A percentile compares a stretch with the other conserved stretches of the same genome.
Evolutionary conservation across 2,329 filamentous ascomycete genomes (phyloP).

Genomic region (Pseudogymnoascus sp.): DNA sequence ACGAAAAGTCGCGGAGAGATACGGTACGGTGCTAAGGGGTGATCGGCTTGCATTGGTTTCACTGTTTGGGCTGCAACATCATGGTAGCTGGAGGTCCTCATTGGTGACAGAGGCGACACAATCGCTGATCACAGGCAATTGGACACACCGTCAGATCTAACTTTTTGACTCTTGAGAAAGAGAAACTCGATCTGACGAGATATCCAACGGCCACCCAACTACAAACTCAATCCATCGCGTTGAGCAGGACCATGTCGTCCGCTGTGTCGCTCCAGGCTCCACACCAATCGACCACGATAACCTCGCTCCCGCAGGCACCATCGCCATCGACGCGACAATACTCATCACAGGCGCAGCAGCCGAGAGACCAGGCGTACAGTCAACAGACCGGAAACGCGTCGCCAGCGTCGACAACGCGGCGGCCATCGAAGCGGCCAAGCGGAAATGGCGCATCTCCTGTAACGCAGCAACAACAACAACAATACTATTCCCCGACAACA

Average conservation of each 20-base stretch:
- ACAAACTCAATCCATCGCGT: background rate
- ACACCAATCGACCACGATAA: slow-evolving; percentile 42
- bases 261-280: slow-evolving; percentile 54
- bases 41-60: slow-evolving; percentile 3
- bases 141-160: background rate
- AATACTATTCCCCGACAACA: slow-evolving; percentile 23
- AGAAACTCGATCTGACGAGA: background rate
- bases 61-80: slow-evolving; percentile 23
- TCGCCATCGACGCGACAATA: slow-evolving; percentile 45
- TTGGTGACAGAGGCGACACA: slow-evolving; percentile 31
- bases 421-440: slow-evolving; percentile 46
- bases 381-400: slow-evolving; percentile 33
- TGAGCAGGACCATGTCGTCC: slow-evolving; percentile 48
- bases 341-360: slow-evolving; percentile 44
- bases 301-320: slow-evolving; percentile 40
- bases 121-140: slow-evolving; percentile 16
- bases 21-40: background rate
- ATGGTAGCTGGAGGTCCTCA: slow-evolving; percentile 37
- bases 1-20: background rate
- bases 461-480: slow-evolving; percentile 20
- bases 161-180: background rate
- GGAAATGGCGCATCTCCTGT: slow-evolving; percentile 36
- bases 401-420: slow-evolving; percentile 41
- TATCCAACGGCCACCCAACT: background rate
- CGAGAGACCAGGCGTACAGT: slow-evolving; percentile 47